phyloP scores from a whole-genome alignment of 495 filamentous ascomycete genomes.

The Xanthoparmelia taractica region DNA sequence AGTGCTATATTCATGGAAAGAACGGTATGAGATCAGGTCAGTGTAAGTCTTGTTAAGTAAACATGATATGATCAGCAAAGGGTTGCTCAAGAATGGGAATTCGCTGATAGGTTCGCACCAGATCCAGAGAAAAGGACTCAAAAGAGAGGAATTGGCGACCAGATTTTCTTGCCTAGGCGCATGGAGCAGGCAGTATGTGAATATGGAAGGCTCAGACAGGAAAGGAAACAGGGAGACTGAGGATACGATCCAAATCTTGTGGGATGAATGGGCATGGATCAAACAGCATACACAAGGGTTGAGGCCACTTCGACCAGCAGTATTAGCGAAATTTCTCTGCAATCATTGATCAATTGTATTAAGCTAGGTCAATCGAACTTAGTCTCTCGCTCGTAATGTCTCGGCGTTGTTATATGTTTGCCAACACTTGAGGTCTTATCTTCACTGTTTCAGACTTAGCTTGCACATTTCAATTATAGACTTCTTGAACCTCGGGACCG shows the following conservation, averaged over 20 bases:
- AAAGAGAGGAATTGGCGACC: too few relatives aligned
- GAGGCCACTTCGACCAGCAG: not conserved
- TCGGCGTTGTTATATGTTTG: not conserved
- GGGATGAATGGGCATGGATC: not conserved
- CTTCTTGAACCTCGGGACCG: not conserved
- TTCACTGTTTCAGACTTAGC: not conserved
- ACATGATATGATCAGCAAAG: too few relatives aligned
- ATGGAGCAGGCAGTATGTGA: not conserved
- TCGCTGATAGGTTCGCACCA: too few relatives aligned
- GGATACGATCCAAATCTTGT: not conserved
- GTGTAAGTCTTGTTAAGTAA: too few relatives aligned
- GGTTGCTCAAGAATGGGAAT: too few relatives aligned
- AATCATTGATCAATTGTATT: not conserved
- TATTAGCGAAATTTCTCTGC: too few relatives aligned
- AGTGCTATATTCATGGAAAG: too few relatives aligned
- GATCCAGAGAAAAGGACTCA: too few relatives aligned
- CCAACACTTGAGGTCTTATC: not conserved
- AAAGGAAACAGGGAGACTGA: not conserved
- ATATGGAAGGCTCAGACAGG: not conserved
- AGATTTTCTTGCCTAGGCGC: too few relatives aligned
- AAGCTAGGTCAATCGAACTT: not conserved
- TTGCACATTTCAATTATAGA: not conserved
- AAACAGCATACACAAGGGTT: not conserved
- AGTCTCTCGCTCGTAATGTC: not conserved
- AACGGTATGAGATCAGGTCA: too few relatives aligned